Evolutionary conservation across 306 rosid genomes (phyloP), one percentile per base, ranked within the genome.

Genomic region (Elaeagnus macrophylla): DNA sequence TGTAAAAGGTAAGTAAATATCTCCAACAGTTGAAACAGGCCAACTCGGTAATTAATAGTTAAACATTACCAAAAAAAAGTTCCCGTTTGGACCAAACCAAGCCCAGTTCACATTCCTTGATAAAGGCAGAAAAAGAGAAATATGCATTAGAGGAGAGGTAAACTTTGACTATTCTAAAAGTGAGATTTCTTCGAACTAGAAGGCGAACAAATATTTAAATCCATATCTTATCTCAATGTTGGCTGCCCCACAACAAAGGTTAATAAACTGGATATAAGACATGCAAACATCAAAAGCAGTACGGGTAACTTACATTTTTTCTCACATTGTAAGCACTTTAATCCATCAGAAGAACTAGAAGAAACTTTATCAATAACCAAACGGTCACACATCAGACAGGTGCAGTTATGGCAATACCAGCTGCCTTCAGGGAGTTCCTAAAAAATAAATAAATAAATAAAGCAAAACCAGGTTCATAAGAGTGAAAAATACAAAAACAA

Each of bases 391-490:
- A 82, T 78, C 70, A 72, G 67, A 78, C 97, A 91, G 65, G 89
- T 75, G 78, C 97, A 91, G 66, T 78, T 86, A 55, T 79, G 47
- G 79, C 97, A 91, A 46, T 91, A 91, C 96, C 96, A 91, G 76
- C 73, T 79, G 57, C 97, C 97, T 63, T 86, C 95, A 44, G 96
- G 97, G 66, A 86, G 83, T 67, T 91, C 97, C 97, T 91, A 83
- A 64, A 69, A 41, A 68, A 68, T 65, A 59, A 61, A 62, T 36
- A n/a, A 12, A 59, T 62, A 57, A 60, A 19, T 13, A 47, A 47
- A 19, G 10, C 38, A 5, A 9, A 18, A 19, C n/a, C n/a, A n/a
- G n/a, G n/a, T n/a, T n/a, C 8, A 13, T 12, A 37, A 44, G 46
- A 37, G 7, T 11, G 12, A 6, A 13, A 44, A 11, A 59, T 48